Conservation (phyloP, 768 basidiomycete species). For the Podaxis mareebaensis region DNA sequence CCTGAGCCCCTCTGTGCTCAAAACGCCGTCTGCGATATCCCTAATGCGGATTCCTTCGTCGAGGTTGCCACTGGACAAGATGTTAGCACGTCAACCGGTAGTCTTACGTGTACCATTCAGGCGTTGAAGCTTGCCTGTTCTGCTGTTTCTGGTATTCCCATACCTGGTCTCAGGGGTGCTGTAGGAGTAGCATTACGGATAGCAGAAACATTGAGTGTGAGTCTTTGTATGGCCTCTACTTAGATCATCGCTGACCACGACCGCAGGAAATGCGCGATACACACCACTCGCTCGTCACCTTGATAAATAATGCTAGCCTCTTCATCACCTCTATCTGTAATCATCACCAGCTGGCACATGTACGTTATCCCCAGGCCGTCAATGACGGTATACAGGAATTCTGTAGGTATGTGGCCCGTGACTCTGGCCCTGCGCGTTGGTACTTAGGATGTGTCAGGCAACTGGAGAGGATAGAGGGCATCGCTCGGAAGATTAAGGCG, state of each 20-base stretch:
- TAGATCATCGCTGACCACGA: neutral
- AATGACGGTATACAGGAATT: neutral
- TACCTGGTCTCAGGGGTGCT: conserved; percentile 6
- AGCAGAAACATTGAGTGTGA: conserved; percentile 3
- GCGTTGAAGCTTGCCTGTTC: neutral
- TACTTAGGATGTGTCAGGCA: neutral
- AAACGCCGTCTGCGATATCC: neutral
- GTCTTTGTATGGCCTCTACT: neutral
- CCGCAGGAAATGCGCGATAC: conserved; percentile 6
- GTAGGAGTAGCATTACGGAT: conserved; percentile 3
- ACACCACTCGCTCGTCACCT: neutral
- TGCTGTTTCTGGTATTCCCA: neutral
- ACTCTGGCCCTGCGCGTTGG: neutral
- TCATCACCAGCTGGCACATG: neutral
- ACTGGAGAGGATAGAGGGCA: neutral
- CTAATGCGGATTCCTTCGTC: neutral
- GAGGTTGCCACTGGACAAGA: neutral
- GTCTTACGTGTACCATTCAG: conserved; percentile 2
- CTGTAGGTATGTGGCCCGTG: neutral
- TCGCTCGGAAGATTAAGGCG: conserved; percentile 2
- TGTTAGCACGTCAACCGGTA: neutral
- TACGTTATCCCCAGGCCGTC: neutral
- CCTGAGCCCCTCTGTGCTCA: neutral
- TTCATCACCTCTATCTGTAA: conserved; percentile 1
- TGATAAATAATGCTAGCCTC: conserved; percentile 1